Conservation (phyloP, 192 early-diverging fungal genomes). For the Thamnidium elegans region DNA sequence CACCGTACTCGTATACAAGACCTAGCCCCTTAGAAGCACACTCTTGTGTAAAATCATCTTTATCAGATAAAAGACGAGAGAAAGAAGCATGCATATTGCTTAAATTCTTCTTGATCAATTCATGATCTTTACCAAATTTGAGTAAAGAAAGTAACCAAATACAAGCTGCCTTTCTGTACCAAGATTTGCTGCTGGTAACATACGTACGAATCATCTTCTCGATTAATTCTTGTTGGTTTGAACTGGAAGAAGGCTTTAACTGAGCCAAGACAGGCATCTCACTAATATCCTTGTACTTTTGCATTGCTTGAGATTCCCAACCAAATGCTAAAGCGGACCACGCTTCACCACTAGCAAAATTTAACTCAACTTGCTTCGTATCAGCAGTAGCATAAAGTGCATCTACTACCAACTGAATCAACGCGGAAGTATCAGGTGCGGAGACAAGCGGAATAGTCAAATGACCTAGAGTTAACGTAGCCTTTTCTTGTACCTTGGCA, state of each 20-base stretch:
- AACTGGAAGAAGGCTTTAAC: conserved; percentile 22
- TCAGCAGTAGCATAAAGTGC: conserved; percentile 37
- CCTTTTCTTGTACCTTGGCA: conserved; percentile 75
- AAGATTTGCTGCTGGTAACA: conserved; percentile 48
- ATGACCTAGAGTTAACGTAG: conserved; percentile 65
- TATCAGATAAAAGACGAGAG: conserved; percentile 71
- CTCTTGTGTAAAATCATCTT: conserved; percentile 87
- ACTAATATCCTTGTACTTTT: conserved; percentile 68
- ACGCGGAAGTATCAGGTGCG: not conserved
- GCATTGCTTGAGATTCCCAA: conserved; percentile 66
- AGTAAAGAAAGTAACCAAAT: conserved; percentile 79
- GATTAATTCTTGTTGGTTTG: conserved; percentile 34
- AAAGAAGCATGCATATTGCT: conserved; percentile 73
- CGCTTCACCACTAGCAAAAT: conserved; percentile 85
- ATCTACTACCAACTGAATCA: conserved; percentile 37
- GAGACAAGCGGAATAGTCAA: conserved; percentile 48
- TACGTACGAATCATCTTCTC: conserved; percentile 54
- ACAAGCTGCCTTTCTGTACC: conserved; percentile 63
- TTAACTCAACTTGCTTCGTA: conserved; percentile 78
- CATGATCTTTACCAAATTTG: conserved; percentile 62
- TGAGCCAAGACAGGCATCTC: conserved; percentile 29
- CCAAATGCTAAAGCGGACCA: conserved; percentile 60
- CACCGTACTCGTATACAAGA: conserved; percentile 78
- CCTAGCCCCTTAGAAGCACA: conserved; percentile 85
- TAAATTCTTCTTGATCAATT: conserved; percentile 52